Evolutionary conservation across 2,329 filamentous ascomycete genomes (phyloP), one percentile per base, ranked within the genome.

Genomic region (Nigrograna mackinnonii): DNA sequence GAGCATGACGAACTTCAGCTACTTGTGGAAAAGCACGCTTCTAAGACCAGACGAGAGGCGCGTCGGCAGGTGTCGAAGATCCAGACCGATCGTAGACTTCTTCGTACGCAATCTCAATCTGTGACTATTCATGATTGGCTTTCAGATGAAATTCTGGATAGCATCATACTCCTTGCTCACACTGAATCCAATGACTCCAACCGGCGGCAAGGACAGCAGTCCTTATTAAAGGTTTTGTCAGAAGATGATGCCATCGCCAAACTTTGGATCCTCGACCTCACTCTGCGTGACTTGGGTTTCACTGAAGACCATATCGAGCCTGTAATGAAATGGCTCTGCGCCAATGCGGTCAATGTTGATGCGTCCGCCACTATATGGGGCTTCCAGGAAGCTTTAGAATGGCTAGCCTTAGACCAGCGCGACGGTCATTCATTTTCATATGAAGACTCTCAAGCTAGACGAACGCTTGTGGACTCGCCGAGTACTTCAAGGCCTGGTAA

Each of bases 1-100:
- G 90, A 96, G 65, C 86, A 91, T 57, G 87, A 90, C n/a, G 90
- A 95, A 58, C 76, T 99, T 26, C 91, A 97, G 67, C 72, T 89
- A 17, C 73, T 96, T 5, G 86, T 97, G 13, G 92, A 97, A 50
- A 94, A 91, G 61, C 75, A 92, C 68, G 85, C 86, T 0, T 73
- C 80, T 30, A 96, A 92, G 67, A 85, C 86, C 47, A 86, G 86
- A 55, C 84, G 86, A 57, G 91, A 96, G 69, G 84, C 86, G 13
- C 76, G 80, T 50, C 85, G 92, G 16, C 89, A 95, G 63, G 83
- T 84, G 47, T 75, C 79, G 17, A 87, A 89, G 54, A 77, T 95
- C 22, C 87, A 95, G 61, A 96, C 89, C 5, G 94, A 97, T 63
- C 84, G 86, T 42, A 85, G 92, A 37, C 72, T 96, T 19, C 79